Percentiles rank a stretch among this genome's conserved stretches.
These are phyloP conservation scores for Myriosclerotinia duriaeana DNA, from an alignment of 2,329 filamentous ascomycete genomes.

Conservation along the genomic window DNA sequence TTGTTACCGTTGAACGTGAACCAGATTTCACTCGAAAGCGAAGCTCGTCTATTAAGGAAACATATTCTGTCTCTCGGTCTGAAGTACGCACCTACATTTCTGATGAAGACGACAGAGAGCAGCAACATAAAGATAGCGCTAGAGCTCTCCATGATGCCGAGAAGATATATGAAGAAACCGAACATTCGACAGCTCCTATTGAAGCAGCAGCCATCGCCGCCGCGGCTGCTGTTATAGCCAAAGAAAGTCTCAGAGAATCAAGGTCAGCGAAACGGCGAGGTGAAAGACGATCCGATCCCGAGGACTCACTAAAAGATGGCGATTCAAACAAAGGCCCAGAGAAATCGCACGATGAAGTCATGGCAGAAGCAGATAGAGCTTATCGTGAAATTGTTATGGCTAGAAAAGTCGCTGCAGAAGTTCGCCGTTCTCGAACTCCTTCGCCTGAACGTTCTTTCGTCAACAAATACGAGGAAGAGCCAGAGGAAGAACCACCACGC, in stretches of 20 bases:
- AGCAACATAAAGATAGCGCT: slow-evolving; percentile 27
- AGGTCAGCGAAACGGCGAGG: slow-evolving; percentile 41
- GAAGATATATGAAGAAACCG: slow-evolving; percentile 48
- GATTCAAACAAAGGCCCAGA: slow-evolving; percentile 24
- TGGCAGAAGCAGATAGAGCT: slow-evolving; percentile 57
- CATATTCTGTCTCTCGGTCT: slow-evolving; percentile 23
- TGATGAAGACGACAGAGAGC: slow-evolving; percentile 24
- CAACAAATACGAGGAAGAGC: slow-evolving; percentile 50
- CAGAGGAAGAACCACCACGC: slow-evolving; percentile 44
- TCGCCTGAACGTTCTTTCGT: slow-evolving; percentile 56
- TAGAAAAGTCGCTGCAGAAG: slow-evolving; percentile 52
- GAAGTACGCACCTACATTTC: slow-evolving; percentile 27
- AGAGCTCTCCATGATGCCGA: slow-evolving; percentile 45
- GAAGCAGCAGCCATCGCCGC: slow-evolving; percentile 49
- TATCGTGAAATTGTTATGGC: slow-evolving; percentile 58
- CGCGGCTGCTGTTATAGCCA: slow-evolving; percentile 47
- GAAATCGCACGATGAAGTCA: slow-evolving; percentile 47
- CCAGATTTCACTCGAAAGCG: slow-evolving; percentile 44
- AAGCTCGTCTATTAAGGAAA: slow-evolving; percentile 35
- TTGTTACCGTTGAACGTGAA: slow-evolving; percentile 55
- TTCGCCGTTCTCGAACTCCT: slow-evolving; percentile 53
- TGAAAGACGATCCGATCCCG: slow-evolving; percentile 36
- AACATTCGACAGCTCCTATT: slow-evolving; percentile 51
- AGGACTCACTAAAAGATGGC: slow-evolving; percentile 24
- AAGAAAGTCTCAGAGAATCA: slow-evolving; percentile 38